phyloP scores from a whole-genome alignment of 306 rosid genomes.

The Quercus aquifolioides region DNA sequence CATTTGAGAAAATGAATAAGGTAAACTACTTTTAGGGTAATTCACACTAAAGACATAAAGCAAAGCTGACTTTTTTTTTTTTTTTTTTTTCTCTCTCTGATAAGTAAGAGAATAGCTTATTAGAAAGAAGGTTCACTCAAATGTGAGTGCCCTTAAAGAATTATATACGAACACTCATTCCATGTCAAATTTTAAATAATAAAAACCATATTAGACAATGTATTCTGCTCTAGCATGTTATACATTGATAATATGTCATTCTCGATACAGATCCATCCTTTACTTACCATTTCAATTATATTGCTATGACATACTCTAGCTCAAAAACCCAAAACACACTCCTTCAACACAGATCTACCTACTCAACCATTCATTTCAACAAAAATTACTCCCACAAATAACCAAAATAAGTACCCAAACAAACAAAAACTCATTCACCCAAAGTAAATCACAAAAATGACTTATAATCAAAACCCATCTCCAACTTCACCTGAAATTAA shows the following conservation, averaged over 20 bases:
- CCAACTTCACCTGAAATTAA: constrained; percentile 13
- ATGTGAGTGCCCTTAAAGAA: too few species aligned
- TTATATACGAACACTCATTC: background rate
- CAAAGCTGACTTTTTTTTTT: background rate
- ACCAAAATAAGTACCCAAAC: background rate
- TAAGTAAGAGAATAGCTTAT: too few species aligned
- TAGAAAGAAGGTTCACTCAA: too few species aligned
- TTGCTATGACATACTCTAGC: constrained; percentile 12
- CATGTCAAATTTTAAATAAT: background rate
- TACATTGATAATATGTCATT: background rate
- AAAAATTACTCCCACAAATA: background rate
- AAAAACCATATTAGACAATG: background rate
- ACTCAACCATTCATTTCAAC: constrained; percentile 25
- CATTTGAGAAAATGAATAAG: background rate
- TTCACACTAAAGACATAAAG: background rate
- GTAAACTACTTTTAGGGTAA: background rate
- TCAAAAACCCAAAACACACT: constrained; percentile 17
- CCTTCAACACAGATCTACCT: constrained; percentile 41
- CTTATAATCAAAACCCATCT: background rate
- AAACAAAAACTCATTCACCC: constrained; percentile 4
- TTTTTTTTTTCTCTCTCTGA: too few species aligned
- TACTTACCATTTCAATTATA: background rate
- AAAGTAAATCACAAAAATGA: background rate
- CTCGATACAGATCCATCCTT: constrained; percentile 6
- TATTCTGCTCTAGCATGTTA: background rate